Percentiles rank a stretch among this genome's conserved stretches.
These are phyloP conservation scores for Mucor ambiguus DNA, from an alignment of 371 early-diverging fungal genomes.

Conservation along the genomic window DNA sequence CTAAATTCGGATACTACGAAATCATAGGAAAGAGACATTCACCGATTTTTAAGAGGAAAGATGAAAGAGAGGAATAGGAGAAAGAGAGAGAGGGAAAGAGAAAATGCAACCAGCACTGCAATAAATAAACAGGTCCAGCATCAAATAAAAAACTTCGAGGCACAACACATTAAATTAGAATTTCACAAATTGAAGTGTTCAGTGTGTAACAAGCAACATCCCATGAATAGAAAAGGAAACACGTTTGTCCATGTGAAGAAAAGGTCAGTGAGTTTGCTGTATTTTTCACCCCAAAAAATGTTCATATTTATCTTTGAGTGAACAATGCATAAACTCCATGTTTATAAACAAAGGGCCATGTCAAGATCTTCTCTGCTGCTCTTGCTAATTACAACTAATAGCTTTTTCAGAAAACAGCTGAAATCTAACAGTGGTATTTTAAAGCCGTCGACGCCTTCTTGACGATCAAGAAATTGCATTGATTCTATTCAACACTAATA, in stretches of 20 bases:
- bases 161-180: background rate
- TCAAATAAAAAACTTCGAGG: background rate
- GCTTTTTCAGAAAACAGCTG: background rate
- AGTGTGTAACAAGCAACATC: slow-evolving; percentile 1
- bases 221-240: slow-evolving; percentile 8
- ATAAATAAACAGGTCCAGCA: background rate
- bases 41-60: background rate
- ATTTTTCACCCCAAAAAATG: background rate
- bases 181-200: slow-evolving; percentile 2
- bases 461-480: background rate
- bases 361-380: background rate
- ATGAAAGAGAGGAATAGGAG: background rate
- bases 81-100: background rate
- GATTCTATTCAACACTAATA: background rate
- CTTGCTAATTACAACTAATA: background rate
- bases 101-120: background rate
- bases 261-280: background rate
- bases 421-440: background rate
- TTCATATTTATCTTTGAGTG: background rate
- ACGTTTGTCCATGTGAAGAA: slow-evolving; percentile 11
- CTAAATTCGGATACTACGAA: slow-evolving; percentile 6
- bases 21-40: slow-evolving; percentile 8
- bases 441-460: background rate
- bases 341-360: background rate
- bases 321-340: background rate